A percentile compares a stretch with the other conserved stretches of the same genome.
Conservation (phyloP, 2,329 filamentous ascomycete species). For the Penicillium sp. region DNA sequence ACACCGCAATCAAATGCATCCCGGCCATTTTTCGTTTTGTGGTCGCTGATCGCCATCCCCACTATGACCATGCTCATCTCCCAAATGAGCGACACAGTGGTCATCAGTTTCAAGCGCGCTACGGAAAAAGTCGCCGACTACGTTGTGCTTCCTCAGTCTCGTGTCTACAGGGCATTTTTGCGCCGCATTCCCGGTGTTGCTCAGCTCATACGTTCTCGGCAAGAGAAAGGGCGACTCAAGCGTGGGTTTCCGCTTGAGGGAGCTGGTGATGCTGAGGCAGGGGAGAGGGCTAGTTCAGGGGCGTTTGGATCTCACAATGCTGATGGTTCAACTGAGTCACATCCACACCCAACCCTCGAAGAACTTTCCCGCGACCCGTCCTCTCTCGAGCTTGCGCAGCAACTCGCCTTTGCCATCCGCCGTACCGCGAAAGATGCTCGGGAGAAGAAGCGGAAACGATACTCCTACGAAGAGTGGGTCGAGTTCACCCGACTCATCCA, state of each 20-base stretch:
- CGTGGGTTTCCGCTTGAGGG: constrained; percentile 49
- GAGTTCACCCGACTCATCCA: constrained; percentile 75
- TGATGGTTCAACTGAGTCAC: neutral
- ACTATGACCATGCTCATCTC: constrained; percentile 85
- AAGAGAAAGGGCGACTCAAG: constrained; percentile 47
- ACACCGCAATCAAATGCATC: constrained; percentile 75
- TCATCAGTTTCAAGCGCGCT: constrained; percentile 63
- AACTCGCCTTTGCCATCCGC: constrained; percentile 69
- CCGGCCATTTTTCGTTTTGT: constrained; percentile 88
- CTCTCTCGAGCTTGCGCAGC: constrained; percentile 60
- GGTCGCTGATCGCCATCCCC: constrained; percentile 80
- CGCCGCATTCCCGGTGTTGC: constrained; percentile 46
- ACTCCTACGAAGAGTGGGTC: constrained; percentile 82
- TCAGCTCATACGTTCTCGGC: constrained; percentile 39
- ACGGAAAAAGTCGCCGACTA: constrained; percentile 63
- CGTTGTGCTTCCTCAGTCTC: constrained; percentile 63
- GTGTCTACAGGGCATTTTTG: constrained; percentile 54
- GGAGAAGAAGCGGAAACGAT: constrained; percentile 59
- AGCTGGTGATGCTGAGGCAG: constrained; percentile 23
- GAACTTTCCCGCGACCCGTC: constrained; percentile 47
- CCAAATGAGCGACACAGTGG: constrained; percentile 80
- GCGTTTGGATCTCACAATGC: neutral
- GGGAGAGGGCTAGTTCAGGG: constrained; percentile 7
- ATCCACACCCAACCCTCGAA: constrained; percentile 39
- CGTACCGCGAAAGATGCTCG: constrained; percentile 64